Evolutionary conservation across 2,329 filamentous ascomycete genomes (phyloP).

Genomic region (Penicillium sp.): DNA sequence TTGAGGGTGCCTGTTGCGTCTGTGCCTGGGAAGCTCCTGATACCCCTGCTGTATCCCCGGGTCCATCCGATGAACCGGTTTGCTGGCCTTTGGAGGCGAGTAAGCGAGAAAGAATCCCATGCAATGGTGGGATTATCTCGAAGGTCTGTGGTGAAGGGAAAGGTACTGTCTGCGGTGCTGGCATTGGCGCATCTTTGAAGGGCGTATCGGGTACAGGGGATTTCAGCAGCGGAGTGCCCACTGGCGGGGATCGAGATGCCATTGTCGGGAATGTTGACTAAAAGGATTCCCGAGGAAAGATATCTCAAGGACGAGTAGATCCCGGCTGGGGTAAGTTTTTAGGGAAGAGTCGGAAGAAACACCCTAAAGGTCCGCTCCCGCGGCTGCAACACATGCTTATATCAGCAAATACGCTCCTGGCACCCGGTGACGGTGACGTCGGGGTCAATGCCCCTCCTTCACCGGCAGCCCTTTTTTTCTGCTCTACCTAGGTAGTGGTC

Average conservation of each 20-base stretch:
- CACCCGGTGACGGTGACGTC: conserved; percentile 31
- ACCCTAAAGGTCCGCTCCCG: not conserved
- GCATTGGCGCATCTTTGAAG: conserved; percentile 26
- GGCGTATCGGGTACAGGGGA: conserved; percentile 36
- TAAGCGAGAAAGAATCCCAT: conserved; percentile 72
- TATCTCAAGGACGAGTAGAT: conserved; percentile 19
- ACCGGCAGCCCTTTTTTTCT: conserved; percentile 27
- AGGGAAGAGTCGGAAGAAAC: conserved; percentile 36
- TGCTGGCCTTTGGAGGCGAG: conserved; percentile 50
- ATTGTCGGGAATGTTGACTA: conserved; percentile 23
- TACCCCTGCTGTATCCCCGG: conserved; percentile 25
- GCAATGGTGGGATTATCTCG: conserved; percentile 79
- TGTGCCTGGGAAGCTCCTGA: conserved; percentile 25
- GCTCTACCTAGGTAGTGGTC: not conserved
- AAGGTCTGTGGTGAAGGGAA: conserved; percentile 77
- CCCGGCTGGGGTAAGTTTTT: conserved; percentile 27
- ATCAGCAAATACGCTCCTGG: conserved; percentile 4
- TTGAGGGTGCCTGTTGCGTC: conserved; percentile 27
- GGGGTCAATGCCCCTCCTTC: conserved; percentile 35
- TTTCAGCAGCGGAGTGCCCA: conserved; percentile 44
- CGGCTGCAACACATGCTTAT: not conserved
- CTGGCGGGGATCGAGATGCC: conserved; percentile 36
- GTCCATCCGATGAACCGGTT: conserved; percentile 24
- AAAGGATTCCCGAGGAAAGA: conserved; percentile 13
- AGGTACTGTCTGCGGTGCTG: conserved; percentile 49